A percentile compares a stretch with the other conserved stretches of the same genome.
These are phyloP conservation scores for Ceraceosorus guamensis DNA, from an alignment of 1,284 basidiomycete genomes.

Conservation along the genomic window DNA sequence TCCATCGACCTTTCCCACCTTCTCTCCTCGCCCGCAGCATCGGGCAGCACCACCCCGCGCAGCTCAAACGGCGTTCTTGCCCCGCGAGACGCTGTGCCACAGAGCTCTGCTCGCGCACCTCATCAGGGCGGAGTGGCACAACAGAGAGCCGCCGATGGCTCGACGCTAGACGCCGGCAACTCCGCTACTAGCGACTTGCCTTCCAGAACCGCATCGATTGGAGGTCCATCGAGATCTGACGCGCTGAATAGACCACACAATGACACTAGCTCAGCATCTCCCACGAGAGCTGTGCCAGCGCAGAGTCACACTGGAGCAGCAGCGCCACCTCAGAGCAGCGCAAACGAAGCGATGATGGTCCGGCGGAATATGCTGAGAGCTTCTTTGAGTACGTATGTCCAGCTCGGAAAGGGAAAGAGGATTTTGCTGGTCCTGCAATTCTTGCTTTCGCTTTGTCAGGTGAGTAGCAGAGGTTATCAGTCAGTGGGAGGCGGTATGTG, in stretches of 20 bases:
- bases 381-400: constrained; percentile 16
- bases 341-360: constrained; percentile 22
- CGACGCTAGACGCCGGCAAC: too few relatives aligned
- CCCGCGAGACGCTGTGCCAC: too few relatives aligned
- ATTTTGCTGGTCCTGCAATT: constrained; percentile 18
- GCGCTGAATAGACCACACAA: not conserved
- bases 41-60: too few relatives aligned
- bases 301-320: not conserved
- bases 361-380: constrained; percentile 22
- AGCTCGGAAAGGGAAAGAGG: constrained; percentile 19
- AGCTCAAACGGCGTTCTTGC: too few relatives aligned
- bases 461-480: constrained; percentile 1
- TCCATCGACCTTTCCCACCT: not conserved
- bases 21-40: too few relatives aligned
- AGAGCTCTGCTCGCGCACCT: too few relatives aligned
- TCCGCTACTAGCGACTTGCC: too few relatives aligned
- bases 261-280: not conserved
- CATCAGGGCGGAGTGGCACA: too few relatives aligned
- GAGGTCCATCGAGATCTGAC: not conserved
- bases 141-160: too few relatives aligned
- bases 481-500: not conserved
- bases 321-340: too few relatives aligned
- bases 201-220: too few relatives aligned
- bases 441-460: constrained; percentile 17
- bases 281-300: not conserved